Evolutionary conservation across 2,329 filamentous ascomycete genomes (phyloP).

Genomic region (Tolypocladium sp.): DNA sequence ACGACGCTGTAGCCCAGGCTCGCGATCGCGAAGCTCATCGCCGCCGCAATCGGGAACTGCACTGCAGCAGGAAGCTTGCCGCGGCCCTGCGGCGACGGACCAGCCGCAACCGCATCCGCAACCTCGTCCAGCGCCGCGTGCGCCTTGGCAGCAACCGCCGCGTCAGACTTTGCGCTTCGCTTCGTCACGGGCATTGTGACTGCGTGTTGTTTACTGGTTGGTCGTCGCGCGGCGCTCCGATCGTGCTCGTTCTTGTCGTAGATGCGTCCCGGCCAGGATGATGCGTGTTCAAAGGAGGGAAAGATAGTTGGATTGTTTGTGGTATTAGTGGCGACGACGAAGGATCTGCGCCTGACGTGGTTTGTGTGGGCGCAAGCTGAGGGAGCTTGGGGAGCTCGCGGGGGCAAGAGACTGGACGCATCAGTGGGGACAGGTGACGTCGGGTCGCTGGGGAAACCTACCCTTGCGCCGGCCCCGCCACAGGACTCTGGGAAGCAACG

Average conservation of each 20-base stretch:
- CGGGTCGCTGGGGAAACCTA: conserved; percentile 6
- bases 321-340: not conserved
- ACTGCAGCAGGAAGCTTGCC: conserved; percentile 30
- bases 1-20: conserved; percentile 54
- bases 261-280: not conserved
- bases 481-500: not conserved
- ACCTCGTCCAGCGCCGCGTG: conserved; percentile 8
- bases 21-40: conserved; percentile 52
- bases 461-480: not conserved
- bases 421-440: conserved; percentile 6
- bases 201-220: not conserved
- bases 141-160: conserved; percentile 6
- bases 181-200: conserved; percentile 10
- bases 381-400: not conserved
- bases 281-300: not conserved
- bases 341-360: not conserved
- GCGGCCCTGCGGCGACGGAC: not conserved
- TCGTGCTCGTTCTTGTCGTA: not conserved
- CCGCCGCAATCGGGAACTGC: conserved; percentile 44
- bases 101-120: not conserved
- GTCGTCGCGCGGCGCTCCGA: not conserved
- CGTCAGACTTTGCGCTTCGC: conserved; percentile 11
- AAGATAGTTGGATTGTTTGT: not conserved
- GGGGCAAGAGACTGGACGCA: not conserved
- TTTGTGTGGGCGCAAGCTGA: not conserved